Conservation (phyloP, 352 stramenopile species). For the Halophytophthora polymorphica region DNA sequence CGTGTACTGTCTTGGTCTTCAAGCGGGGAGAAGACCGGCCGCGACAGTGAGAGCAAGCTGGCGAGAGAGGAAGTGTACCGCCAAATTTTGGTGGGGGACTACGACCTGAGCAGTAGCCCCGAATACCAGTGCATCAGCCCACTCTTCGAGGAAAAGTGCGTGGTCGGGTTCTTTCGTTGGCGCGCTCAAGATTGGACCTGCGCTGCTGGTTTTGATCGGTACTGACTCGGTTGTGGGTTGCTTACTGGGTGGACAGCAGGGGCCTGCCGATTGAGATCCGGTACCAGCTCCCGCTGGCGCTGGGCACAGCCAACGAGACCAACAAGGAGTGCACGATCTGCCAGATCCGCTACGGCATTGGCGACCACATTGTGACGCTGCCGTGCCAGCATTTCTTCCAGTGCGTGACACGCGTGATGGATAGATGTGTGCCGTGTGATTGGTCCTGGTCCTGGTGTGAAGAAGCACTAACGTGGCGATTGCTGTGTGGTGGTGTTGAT, state of each 20-base stretch:
- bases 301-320: conserved; percentile 77
- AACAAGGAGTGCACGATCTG: conserved; percentile 87
- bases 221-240: background rate
- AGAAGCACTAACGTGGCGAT: conserved; percentile 1
- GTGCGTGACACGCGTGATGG: conserved; percentile 31
- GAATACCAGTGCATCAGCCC: conserved; percentile 71
- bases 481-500: conserved; percentile 2
- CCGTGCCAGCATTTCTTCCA: conserved; percentile 88
- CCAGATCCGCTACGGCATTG: conserved; percentile 78
- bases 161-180: conserved; percentile 1
- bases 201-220: background rate
- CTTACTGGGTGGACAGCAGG: conserved; percentile 21
- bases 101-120: conserved; percentile 61
- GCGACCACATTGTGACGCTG: conserved; percentile 80
- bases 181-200: background rate
- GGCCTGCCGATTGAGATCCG: conserved; percentile 75
- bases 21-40: conserved; percentile 39
- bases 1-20: conserved; percentile 1
- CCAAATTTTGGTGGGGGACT: conserved; percentile 52
- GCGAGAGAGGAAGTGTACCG: conserved; percentile 66
- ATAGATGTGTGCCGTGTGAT: background rate
- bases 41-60: conserved; percentile 44
- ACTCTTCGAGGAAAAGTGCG: conserved; percentile 72
- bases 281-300: conserved; percentile 73
- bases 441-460: background rate